Percentiles rank a stretch among this genome's conserved stretches.
These are phyloP conservation scores for Cordyceps farinosa DNA, from an alignment of 2,329 filamentous ascomycete species.

Conservation along the genomic window DNA sequence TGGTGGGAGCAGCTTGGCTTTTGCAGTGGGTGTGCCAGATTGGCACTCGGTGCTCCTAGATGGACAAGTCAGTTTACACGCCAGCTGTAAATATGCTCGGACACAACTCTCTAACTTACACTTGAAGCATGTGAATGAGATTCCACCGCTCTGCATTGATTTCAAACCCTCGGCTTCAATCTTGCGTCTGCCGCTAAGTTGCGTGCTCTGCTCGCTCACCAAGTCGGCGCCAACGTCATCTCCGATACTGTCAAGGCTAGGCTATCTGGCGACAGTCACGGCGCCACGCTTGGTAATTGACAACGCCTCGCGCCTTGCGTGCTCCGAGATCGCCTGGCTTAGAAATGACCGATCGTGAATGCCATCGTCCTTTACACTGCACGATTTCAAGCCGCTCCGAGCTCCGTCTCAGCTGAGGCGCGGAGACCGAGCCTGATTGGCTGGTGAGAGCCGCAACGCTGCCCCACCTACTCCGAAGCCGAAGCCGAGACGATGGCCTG, in stretches of 20 bases:
- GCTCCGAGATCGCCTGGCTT: slow-evolving; percentile 9
- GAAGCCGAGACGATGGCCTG: background rate
- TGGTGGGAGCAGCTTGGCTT: background rate
- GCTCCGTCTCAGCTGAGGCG: slow-evolving; percentile 1
- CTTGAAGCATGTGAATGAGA: background rate
- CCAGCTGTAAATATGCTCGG: background rate
- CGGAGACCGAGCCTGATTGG: slow-evolving; percentile 1
- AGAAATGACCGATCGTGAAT: slow-evolving; percentile 6
- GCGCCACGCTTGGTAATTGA: slow-evolving; percentile 9
- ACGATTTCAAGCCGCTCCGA: background rate
- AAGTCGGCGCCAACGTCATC: background rate
- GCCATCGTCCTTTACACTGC: background rate
- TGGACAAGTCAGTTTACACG: background rate
- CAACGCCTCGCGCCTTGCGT: background rate
- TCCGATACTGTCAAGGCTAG: background rate
- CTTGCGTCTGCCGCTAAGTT: background rate
- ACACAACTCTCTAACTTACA: background rate
- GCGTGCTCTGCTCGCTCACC: background rate
- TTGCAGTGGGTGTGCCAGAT: background rate
- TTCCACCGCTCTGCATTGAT: background rate
- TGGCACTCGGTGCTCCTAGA: background rate
- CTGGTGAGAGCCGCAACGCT: background rate
- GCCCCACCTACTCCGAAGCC: slow-evolving; percentile 14
- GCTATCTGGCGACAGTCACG: background rate
- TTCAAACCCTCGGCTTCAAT: background rate